A percentile compares a stretch with the other conserved stretches of the same genome.
Evolutionary conservation across 2,329 filamentous ascomycete species (phyloP).

Genomic region (Fusarium lateritium): DNA sequence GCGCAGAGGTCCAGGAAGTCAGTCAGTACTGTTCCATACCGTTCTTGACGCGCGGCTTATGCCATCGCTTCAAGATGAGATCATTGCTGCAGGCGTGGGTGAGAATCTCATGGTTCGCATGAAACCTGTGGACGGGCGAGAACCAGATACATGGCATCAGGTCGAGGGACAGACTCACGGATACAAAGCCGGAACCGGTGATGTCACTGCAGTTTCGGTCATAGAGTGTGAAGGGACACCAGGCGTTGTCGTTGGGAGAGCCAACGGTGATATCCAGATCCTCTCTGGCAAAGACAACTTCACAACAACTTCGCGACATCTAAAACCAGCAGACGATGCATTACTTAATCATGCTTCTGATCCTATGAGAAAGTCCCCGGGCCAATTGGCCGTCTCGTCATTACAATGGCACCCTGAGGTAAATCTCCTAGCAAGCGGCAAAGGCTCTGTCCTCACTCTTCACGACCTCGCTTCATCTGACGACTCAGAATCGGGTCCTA

Average conservation of each 20-base stretch:
- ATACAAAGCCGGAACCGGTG: constrained; percentile 62
- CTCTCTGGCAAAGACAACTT: constrained; percentile 56
- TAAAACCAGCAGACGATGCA: constrained; percentile 29
- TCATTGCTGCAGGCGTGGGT: constrained; percentile 66
- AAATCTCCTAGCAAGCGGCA: constrained; percentile 52
- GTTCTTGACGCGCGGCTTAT: constrained; percentile 63
- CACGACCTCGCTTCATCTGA: constrained; percentile 46
- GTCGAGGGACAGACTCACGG: constrained; percentile 57
- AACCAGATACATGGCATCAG: constrained; percentile 54
- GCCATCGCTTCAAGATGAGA: constrained; percentile 58
- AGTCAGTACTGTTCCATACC: constrained; percentile 61
- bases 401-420: constrained; percentile 53
- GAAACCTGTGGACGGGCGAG: constrained; percentile 49
- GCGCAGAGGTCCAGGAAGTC: constrained; percentile 42
- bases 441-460: constrained; percentile 51
- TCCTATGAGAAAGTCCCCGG: constrained; percentile 48
- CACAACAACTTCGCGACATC: constrained; percentile 46
- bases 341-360: constrained; percentile 22
- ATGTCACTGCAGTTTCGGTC: constrained; percentile 64
- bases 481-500: constrained; percentile 32
- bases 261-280: constrained; percentile 65
- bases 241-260: constrained; percentile 63
- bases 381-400: constrained; percentile 52
- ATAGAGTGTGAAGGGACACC: constrained; percentile 54
- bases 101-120: constrained; percentile 65